Conservation (phyloP, 2,329 filamentous ascomycete species). For the Aureobasidium leucospermi region DNA sequence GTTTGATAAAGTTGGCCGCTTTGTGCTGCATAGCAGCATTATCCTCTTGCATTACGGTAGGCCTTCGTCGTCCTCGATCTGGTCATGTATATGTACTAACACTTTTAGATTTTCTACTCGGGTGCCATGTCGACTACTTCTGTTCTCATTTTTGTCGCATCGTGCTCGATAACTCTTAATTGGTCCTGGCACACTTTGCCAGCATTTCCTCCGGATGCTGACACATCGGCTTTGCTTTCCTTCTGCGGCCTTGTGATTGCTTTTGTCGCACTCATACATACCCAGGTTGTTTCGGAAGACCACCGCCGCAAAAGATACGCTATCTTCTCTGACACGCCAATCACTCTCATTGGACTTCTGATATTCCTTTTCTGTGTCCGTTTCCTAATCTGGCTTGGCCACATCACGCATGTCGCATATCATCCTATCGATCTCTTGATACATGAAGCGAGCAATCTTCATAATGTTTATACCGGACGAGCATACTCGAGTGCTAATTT, state of each 20-base stretch:
- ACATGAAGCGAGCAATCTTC: constrained; percentile 39
- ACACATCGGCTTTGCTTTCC: constrained; percentile 19
- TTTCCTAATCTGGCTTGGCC: constrained; percentile 33
- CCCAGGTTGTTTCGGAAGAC: neutral
- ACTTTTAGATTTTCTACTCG: constrained; percentile 33
- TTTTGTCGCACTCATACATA: constrained; percentile 1
- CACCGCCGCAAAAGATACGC: neutral
- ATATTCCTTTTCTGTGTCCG: constrained; percentile 37
- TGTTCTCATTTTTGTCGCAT: constrained; percentile 31
- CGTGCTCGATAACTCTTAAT: constrained; percentile 26
- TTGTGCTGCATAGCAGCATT: constrained; percentile 22
- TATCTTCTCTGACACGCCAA: constrained; percentile 1
- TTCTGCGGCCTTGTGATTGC: neutral
- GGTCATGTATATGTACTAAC: constrained; percentile 1
- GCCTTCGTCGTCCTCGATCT: constrained; percentile 11
- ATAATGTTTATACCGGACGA: constrained; percentile 43
- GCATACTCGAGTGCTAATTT: constrained; percentile 43
- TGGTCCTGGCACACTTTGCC: constrained; percentile 28
- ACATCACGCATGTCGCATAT: constrained; percentile 32
- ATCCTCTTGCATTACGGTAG: constrained; percentile 24
- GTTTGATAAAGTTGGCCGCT: constrained; percentile 24
- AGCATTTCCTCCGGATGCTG: constrained; percentile 23
- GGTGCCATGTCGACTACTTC: constrained; percentile 34
- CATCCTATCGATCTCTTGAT: constrained; percentile 53
- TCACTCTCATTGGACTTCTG: constrained; percentile 24